Evolutionary conservation across 306 rosid species (phyloP), one percentile per base, ranked within the genome.

Genomic region (Alnus rubra): DNA sequence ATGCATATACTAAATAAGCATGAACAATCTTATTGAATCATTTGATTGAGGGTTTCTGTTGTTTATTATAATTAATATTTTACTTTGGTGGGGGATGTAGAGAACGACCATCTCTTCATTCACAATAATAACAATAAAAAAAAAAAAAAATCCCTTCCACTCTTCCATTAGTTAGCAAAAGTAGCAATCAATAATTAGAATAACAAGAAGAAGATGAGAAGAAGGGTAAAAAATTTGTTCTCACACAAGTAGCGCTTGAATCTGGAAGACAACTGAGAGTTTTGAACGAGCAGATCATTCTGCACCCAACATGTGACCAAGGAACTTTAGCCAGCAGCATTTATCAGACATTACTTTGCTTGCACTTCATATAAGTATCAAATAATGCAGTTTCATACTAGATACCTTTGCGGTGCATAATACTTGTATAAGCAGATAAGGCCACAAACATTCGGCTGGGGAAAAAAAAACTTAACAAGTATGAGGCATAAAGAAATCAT

Each of bases 121-220:
- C 45, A 42, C 45, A 42, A 42, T 42, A 6, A 23, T 23, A 23
- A 23, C 28, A 23, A 23, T 23, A 23, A 23, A 5, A 42, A 33
- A 39, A 39, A 39, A 39, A 39, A 4, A 13, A 37, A 56, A 13
- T 1, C 47, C 16, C 44, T 60, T 73, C 54, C 7, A 33, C 28
- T 74, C 54, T 50, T 33, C 54, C 63, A 53, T 69, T 33, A 16
- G 47, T 59, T 67, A 54, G 59, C 60, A 59, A 13, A 76, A 58
- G 73, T 39, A 49, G 62, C 50, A 77, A 56, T 63, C 33, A 74
- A 47, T 35, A 67, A 65, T 35, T 69, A 81, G 69, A 50, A 10
- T 4, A 59, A 9, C 1, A 31, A 13, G 37, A 59, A 6, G 37
- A 31, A 13, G 37, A 59, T 2, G 37, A 35, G 70, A 71, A 62